Evolutionary conservation across 1,284 basidiomycete species (phyloP), one percentile per base, ranked within the genome.

Genomic region (Xerocomus amazonicus): DNA sequence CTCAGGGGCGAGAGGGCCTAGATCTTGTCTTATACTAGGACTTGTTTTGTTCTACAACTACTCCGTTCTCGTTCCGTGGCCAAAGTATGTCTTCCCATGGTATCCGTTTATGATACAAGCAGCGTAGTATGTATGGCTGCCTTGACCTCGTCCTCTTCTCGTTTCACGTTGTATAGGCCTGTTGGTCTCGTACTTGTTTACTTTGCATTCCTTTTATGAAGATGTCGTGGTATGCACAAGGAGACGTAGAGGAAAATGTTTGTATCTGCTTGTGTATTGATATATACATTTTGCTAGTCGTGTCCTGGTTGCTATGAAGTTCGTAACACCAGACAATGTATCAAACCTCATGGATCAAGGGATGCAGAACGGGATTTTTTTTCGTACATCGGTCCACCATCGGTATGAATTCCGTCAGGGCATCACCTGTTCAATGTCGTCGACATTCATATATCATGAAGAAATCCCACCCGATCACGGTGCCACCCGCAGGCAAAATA

Each of bases 1-100:
- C 87, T 94, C 74, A 80, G 91, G 61, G 91, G 91, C 63, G 91
- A 94, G 78, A 79, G 90, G 69, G 87, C 88, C 66, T 92, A 81
- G 85, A 52, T 45, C 10, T 23, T 41, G 37, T 42, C 26, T 8
- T 10, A 7, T 14, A 4, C 39, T 47, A 31, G 34, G 38, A 39
- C 27, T 46, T 29, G 26, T 39, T 52, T 39, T 23, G 12, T 32
- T 45, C 26, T 14, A 31, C n/a, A 38, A 39, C 40, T 45, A n/a
- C 44, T 45, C 35, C 17, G 33, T 51, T 37, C 36, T 50, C n/a
- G 43, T 61, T 47, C 35, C 44, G 45, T 56, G 56, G 28, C 23
- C 16, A 29, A 10, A 47, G 48, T 55, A 48, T 58, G 53, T 56
- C 46, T 40, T 41, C 48, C 29, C 44, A 34, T 50, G 43, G 32